Evolutionary conservation across 2,329 filamentous ascomycete genomes (phyloP), one percentile per base, ranked within the genome.

Genomic region (Elsinoe perseae): DNA sequence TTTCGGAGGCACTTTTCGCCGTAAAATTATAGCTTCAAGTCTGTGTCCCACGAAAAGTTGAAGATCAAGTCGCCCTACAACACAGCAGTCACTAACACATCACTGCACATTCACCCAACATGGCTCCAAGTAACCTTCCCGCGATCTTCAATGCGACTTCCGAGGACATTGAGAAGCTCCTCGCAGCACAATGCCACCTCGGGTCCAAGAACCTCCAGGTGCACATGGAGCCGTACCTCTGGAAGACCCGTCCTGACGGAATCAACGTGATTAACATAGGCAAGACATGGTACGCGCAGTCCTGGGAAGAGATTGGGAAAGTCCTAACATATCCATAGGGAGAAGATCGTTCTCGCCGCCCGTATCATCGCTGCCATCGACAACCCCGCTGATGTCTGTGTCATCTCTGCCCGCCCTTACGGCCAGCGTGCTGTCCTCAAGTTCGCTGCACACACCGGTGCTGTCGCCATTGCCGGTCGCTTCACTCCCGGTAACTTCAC

Each of bases 401-500:
- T 97, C 73, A 96, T 98, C 83, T 97, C 92, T 69, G 93, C 93
- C 74, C 93, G 93, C 84, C 93, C 93, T 75, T 98, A 97, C 79
- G 93, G 93, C 67, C 93, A 98, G 84, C 92, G 93, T 80, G 92
- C 93, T 70, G 95, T 98, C 73, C 88, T 98, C 76, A 98, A 98
- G 87, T 98, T 98, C 81, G 93, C 93, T 71, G 81, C 90, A 64
- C 93, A 98, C 87, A 98, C 93, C 66, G 93, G 93, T 75, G 91
- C 95, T 72, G 88, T 90, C 72, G 88, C 93, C 77, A 98, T 98
- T 73, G 95, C 93, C 72, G 93, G 93, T 81, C 93, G 93, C 76
- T 98, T 98, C 87, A 98, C 93, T 74, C 93, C 93, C 75, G 93
- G 93, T 88, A 95, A 92, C 79, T 98, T 98, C 87, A 98, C 93